Percentiles rank a stretch among this genome's conserved stretches.
Conservation (phyloP, 768 basidiomycete genomes). For the Collybiopsis confluens region DNA sequence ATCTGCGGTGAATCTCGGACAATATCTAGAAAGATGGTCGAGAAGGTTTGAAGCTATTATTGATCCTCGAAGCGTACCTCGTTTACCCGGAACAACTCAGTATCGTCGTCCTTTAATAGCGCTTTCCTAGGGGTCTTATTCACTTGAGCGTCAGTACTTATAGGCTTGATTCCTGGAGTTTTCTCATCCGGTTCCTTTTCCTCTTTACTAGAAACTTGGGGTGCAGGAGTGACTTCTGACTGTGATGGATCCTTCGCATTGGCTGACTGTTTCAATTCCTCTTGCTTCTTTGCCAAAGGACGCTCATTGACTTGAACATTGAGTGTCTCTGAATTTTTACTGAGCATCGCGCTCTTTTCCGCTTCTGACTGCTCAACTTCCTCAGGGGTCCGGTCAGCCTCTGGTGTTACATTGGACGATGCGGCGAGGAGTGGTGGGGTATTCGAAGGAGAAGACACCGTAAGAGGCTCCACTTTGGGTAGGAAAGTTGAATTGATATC, state of each 20-base stretch:
- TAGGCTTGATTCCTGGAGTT: slow-evolving; percentile 14
- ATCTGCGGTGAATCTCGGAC: slow-evolving; percentile 70
- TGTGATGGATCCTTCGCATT: slow-evolving; percentile 16
- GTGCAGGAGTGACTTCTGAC: background rate
- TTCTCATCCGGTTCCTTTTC: background rate
- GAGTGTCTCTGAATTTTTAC: slow-evolving; percentile 68
- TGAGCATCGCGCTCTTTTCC: slow-evolving; percentile 51
- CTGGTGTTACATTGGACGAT: slow-evolving; percentile 12
- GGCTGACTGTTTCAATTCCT: slow-evolving; percentile 56
- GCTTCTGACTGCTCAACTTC: slow-evolving; percentile 42
- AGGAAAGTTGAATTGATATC: slow-evolving; percentile 97
- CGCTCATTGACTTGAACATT: slow-evolving; percentile 85
- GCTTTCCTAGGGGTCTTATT: slow-evolving; percentile 62
- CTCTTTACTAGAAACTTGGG: background rate
- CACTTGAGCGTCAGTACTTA: slow-evolving; percentile 14
- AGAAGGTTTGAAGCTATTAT: slow-evolving; percentile 2
- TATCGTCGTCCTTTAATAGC: slow-evolving; percentile 82
- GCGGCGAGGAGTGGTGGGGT: slow-evolving; percentile 3
- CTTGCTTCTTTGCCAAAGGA: slow-evolving; percentile 85
- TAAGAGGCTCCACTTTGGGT: slow-evolving; percentile 66
- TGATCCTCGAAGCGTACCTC: slow-evolving; percentile 43
- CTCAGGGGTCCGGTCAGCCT: slow-evolving; percentile 25
- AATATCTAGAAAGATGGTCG: slow-evolving; percentile 57
- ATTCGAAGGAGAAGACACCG: slow-evolving; percentile 26
- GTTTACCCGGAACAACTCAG: slow-evolving; percentile 74